A percentile compares a stretch with the other conserved stretches of the same genome.
These are phyloP conservation scores for Spencermartinsiella europaea DNA, from an alignment of 805 yeast genomes.

Conservation along the genomic window DNA sequence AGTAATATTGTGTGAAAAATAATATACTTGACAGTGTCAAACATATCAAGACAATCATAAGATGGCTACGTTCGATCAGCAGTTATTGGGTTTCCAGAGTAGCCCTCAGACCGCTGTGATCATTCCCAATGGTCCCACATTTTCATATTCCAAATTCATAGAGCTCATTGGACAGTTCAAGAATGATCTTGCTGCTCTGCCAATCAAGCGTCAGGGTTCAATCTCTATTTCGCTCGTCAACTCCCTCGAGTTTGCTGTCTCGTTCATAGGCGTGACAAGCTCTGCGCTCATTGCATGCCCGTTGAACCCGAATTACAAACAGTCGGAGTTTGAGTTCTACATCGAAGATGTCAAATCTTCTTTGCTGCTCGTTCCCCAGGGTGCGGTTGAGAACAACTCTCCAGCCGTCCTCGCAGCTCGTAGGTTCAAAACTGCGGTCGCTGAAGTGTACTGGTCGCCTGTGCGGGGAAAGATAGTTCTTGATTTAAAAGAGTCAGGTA, in stretches of 20 bases:
- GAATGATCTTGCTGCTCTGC: slow-evolving; percentile 31
- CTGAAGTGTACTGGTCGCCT: slow-evolving; percentile 47
- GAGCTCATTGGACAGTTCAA: slow-evolving; percentile 46
- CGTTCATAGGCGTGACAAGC: slow-evolving; percentile 53
- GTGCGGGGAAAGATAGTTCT: slow-evolving; percentile 38
- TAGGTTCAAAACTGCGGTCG: slow-evolving; percentile 43
- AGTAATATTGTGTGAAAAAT: too few species aligned
- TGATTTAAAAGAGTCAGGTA: slow-evolving; percentile 22
- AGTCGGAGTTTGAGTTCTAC: slow-evolving; percentile 59
- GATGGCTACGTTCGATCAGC: slow-evolving; percentile 20
- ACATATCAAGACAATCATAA: too few species aligned
- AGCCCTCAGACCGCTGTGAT: slow-evolving; percentile 10
- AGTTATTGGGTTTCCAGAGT: slow-evolving; percentile 6
- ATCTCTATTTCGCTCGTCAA: slow-evolving; percentile 61
- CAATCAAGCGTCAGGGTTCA: slow-evolving; percentile 40
- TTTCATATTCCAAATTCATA: slow-evolving; percentile 43
- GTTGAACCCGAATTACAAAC: slow-evolving; percentile 57
- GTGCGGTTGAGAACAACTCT: slow-evolving; percentile 36
- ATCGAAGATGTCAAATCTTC: slow-evolving; percentile 54
- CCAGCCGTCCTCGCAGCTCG: slow-evolving; percentile 49
- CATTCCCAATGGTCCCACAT: slow-evolving; percentile 33
- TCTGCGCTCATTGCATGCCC: slow-evolving; percentile 63
- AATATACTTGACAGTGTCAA: too few species aligned
- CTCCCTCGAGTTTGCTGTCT: slow-evolving; percentile 50
- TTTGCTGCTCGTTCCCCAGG: slow-evolving; percentile 54